These are phyloP conservation scores for Ascosphaera acerosa DNA, from an alignment of 2,329 filamentous ascomycete species.

Conservation along the genomic window DNA sequence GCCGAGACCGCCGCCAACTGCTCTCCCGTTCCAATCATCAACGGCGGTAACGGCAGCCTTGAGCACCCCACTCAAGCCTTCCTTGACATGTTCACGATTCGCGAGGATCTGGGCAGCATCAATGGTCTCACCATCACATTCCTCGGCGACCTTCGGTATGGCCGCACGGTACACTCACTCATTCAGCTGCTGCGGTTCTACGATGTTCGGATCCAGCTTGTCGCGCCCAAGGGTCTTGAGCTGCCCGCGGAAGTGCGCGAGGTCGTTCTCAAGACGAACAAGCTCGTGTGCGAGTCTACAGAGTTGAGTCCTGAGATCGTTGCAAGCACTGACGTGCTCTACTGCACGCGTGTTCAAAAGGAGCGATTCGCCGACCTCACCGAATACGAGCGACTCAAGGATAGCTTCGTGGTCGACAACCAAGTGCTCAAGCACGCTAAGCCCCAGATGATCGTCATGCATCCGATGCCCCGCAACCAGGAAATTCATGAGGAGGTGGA, in stretches of 20 bases:
- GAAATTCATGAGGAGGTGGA: slow-evolving; percentile 93
- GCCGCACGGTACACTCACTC: slow-evolving; percentile 82
- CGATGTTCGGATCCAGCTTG: slow-evolving; percentile 79
- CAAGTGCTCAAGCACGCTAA: slow-evolving; percentile 76
- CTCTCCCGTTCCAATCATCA: slow-evolving; percentile 79
- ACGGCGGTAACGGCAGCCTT: slow-evolving; percentile 83
- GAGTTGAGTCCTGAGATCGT: slow-evolving; percentile 70
- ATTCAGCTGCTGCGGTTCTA: slow-evolving; percentile 89
- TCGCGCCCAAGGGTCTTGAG: slow-evolving; percentile 52
- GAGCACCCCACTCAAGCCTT: slow-evolving; percentile 97
- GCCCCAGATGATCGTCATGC: slow-evolving; percentile 79
- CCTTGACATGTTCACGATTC: slow-evolving; percentile 92
- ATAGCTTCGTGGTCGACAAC: slow-evolving; percentile 75
- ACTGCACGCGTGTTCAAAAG: slow-evolving; percentile 92
- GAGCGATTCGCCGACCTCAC: slow-evolving; percentile 67
- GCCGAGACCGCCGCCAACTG: slow-evolving; percentile 66
- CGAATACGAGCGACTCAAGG: slow-evolving; percentile 70
- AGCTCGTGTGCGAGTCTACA: slow-evolving; percentile 51
- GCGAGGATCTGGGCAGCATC: slow-evolving; percentile 87
- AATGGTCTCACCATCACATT: slow-evolving; percentile 93
- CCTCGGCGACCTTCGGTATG: slow-evolving; percentile 75
- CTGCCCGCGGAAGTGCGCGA: slow-evolving; percentile 53
- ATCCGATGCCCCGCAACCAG: slow-evolving; percentile 77
- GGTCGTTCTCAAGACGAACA: slow-evolving; percentile 44
- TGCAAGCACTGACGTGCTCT: slow-evolving; percentile 67